phyloP scores from a whole-genome alignment of 2,329 filamentous ascomycete species.

The Ilyonectria mors-panacis region DNA sequence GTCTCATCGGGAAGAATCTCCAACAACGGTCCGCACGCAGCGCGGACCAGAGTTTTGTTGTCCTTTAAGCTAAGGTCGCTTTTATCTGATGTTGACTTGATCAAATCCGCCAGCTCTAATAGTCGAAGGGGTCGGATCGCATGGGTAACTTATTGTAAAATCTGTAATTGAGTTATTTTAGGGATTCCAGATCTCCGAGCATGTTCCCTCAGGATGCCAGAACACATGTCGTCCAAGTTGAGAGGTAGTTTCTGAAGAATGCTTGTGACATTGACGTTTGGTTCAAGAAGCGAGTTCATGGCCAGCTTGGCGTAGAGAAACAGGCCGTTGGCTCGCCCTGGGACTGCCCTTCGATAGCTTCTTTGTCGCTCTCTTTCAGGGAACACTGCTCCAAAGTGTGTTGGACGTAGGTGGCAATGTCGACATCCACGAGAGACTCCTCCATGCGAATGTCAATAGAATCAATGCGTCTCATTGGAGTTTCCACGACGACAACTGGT shows the following conservation, averaged over 20 bases:
- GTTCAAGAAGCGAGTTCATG: conserved; percentile 54
- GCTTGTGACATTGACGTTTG: conserved; percentile 38
- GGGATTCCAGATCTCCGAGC: conserved; percentile 50
- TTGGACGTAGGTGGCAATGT: conserved; percentile 56
- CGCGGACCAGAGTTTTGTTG: conserved; percentile 55
- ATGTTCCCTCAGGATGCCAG: conserved; percentile 56
- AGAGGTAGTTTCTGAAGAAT: conserved; percentile 52
- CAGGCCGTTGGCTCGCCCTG: conserved; percentile 49
- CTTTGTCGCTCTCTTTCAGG: background rate
- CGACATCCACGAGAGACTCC: conserved; percentile 52
- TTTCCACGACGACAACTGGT: conserved; percentile 48
- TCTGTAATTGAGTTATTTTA: conserved; percentile 51
- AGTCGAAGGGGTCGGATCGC: conserved; percentile 58
- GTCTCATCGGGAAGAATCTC: conserved; percentile 62
- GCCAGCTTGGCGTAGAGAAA: conserved; percentile 61
- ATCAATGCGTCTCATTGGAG: conserved; percentile 41
- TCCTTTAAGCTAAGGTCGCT: conserved; percentile 34
- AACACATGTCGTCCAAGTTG: conserved; percentile 58
- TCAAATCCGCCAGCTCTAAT: conserved; percentile 55
- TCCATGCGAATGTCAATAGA: conserved; percentile 54
- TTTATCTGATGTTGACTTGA: conserved; percentile 34
- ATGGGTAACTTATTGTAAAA: conserved; percentile 60
- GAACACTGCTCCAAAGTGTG: conserved; percentile 26
- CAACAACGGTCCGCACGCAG: conserved; percentile 59
- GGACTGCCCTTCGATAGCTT: background rate